These are phyloP conservation scores for Ceratocystis colombiana DNA, from an alignment of 2,329 filamentous ascomycete genomes.

Conservation along the genomic window DNA sequence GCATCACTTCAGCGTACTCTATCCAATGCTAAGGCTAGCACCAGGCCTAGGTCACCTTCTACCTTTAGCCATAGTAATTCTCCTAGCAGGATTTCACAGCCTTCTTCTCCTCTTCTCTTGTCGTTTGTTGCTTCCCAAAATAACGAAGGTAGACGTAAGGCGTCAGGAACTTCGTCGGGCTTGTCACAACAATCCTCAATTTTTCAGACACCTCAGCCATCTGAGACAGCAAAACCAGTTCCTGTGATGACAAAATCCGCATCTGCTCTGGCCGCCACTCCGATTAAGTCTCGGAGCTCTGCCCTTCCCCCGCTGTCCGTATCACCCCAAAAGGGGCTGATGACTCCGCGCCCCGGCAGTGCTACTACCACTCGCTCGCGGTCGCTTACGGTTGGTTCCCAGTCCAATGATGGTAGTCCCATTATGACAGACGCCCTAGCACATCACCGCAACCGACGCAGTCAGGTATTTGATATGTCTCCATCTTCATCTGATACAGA, in stretches of 20 bases:
- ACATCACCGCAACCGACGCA: conserved; percentile 78
- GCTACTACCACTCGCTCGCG: conserved; percentile 57
- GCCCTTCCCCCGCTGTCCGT: conserved; percentile 43
- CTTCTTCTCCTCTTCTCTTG: conserved; percentile 85
- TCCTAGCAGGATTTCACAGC: conserved; percentile 37
- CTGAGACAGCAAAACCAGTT: conserved; percentile 29
- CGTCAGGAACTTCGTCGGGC: conserved; percentile 77
- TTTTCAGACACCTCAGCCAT: conserved; percentile 14
- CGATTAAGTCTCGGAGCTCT: conserved; percentile 47
- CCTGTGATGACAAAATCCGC: conserved; percentile 51
- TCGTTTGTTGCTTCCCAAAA: conserved; percentile 84
- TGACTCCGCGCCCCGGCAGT: conserved; percentile 52
- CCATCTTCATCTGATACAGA: conserved; percentile 97
- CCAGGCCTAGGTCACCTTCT: conserved; percentile 79
- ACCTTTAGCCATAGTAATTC: conserved; percentile 67
- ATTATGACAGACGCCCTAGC: conserved; percentile 57
- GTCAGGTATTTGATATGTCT: conserved; percentile 91
- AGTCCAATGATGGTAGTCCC: conserved; percentile 85
- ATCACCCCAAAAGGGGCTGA: conserved; percentile 54
- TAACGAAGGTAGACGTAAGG: conserved; percentile 71
- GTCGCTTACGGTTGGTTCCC: conserved; percentile 86
- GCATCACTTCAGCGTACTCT: conserved; percentile 68
- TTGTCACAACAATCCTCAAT: conserved; percentile 63
- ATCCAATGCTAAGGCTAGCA: conserved; percentile 68
- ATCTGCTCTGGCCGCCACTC: conserved; percentile 45